Conservation (phyloP, 257 asterid species). For the Forsythia suspensa region DNA sequence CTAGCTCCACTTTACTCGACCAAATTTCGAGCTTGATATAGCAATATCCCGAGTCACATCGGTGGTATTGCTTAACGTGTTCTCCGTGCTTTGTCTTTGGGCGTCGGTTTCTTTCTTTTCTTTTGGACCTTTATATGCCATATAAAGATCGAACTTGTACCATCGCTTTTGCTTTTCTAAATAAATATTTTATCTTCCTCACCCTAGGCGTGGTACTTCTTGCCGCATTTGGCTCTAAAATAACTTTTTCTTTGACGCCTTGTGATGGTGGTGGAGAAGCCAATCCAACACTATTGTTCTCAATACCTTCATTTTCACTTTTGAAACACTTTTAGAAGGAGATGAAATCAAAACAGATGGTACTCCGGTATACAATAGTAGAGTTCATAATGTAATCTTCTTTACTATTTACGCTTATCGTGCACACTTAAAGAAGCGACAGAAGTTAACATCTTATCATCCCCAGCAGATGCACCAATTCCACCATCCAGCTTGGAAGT, state of each 20-base stretch:
- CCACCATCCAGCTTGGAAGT: conserved; percentile 21
- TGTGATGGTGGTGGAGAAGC: conserved; percentile 31
- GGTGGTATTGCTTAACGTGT: conserved; percentile 34
- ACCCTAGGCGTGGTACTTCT: conserved; percentile 40
- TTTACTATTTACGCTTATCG: conserved; percentile 22
- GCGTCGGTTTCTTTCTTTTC: conserved; percentile 56
- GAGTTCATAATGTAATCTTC: conserved; percentile 30
- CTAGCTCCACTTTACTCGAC: conserved; percentile 68
- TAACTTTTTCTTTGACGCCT: conserved; percentile 49
- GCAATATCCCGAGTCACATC: conserved; percentile 39
- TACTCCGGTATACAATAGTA: conserved; percentile 27
- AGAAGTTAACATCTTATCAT: conserved; percentile 24
- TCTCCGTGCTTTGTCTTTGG: conserved; percentile 37
- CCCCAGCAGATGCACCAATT: conserved; percentile 26
- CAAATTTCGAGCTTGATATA: conserved; percentile 33
- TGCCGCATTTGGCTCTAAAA: conserved; percentile 44
- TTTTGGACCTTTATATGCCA: conserved; percentile 90
- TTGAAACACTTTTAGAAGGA: conserved; percentile 38
- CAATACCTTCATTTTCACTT: conserved; percentile 40
- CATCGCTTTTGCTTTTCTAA: conserved; percentile 75
- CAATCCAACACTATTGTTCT: conserved; percentile 20
- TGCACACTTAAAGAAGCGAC: conserved; percentile 21
- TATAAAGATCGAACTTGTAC: conserved; percentile 83
- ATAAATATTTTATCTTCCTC: conserved; percentile 51
- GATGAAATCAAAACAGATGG: conserved; percentile 29